Conservation (phyloP, 805 yeast genomes). For the Cyberlindnera maclurae region DNA sequence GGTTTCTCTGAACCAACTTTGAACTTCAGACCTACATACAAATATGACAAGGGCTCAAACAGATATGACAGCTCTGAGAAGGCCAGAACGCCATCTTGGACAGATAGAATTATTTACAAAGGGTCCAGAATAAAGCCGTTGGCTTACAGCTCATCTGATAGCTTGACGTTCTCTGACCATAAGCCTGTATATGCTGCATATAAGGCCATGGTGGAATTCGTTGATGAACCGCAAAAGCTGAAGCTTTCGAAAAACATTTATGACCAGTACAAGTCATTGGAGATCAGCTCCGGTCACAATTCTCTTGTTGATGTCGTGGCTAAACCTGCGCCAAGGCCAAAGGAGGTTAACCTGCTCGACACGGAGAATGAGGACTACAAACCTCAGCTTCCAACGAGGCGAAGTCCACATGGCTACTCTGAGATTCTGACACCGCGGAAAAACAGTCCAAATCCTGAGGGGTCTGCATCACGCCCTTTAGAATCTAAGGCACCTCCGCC, state of each 20-base stretch:
- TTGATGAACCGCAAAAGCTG: conserved; percentile 57
- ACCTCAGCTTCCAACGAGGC: conserved; percentile 16
- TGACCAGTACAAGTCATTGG: conserved; percentile 40
- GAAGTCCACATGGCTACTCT: conserved; percentile 6
- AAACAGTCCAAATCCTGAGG: conserved; percentile 11
- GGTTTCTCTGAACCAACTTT: conserved; percentile 73
- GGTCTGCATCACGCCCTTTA: too few species aligned
- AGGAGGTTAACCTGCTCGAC: conserved; percentile 18
- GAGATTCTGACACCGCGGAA: conserved; percentile 16
- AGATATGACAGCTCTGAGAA: conserved; percentile 86
- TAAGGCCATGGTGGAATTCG: conserved; percentile 53
- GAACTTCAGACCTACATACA: conserved; percentile 83
- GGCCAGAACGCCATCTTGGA: conserved; percentile 93
- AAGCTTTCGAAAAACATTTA: conserved; percentile 53
- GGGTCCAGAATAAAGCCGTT: conserved; percentile 54
- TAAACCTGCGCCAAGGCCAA: not conserved
- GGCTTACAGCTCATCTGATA: conserved; percentile 61
- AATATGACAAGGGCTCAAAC: conserved; percentile 79
- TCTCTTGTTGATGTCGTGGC: conserved; percentile 16
- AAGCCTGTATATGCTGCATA: conserved; percentile 87
- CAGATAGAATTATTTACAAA: conserved; percentile 74
- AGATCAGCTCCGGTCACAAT: conserved; percentile 22
- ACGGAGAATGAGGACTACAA: conserved; percentile 11
- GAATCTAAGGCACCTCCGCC: conserved; percentile 6
- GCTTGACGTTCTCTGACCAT: conserved; percentile 71